A percentile compares a stretch with the other conserved stretches of the same genome.
Evolutionary conservation across 441 rosid species (phyloP).

Genomic region (Cnidoscolus chayamansa): DNA sequence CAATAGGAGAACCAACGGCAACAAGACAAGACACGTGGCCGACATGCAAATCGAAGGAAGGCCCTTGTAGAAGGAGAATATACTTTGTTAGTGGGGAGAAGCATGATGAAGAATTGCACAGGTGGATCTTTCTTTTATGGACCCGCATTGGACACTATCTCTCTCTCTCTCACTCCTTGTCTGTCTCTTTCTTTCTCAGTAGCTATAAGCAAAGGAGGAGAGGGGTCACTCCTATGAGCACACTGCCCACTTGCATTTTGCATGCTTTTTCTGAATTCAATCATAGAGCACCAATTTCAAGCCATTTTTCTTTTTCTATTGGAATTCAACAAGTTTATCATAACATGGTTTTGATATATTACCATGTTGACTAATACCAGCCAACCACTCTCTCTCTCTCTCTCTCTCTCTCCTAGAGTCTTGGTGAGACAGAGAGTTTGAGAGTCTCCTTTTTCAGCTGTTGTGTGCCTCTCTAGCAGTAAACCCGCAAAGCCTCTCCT

Average conservation of each 20-base stretch:
- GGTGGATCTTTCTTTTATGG: too few relatives aligned
- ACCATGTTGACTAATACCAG: constrained; percentile 48
- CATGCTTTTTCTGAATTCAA: constrained; percentile 39
- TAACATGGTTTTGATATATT: constrained; percentile 26
- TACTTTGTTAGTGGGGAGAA: constrained; percentile 48
- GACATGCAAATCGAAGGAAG: constrained; percentile 49
- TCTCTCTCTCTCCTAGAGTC: constrained; percentile 3
- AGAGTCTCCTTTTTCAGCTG: constrained; percentile 5
- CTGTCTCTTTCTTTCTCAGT: too few relatives aligned
- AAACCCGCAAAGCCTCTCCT: constrained; percentile 17
- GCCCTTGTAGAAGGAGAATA: constrained; percentile 33
- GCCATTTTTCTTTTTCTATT: neutral
- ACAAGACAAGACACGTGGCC: constrained; percentile 52
- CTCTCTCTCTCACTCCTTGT: too few relatives aligned
- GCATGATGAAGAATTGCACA: constrained; percentile 33
- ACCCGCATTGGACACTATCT: too few relatives aligned
- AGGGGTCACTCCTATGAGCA: neutral
- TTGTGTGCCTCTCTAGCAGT: constrained; percentile 9
- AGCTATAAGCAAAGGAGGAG: too few relatives aligned
- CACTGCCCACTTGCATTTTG: constrained; percentile 30
- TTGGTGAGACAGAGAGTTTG: neutral
- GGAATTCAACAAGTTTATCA: constrained; percentile 32
- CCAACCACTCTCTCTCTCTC: constrained; percentile 21
- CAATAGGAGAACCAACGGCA: constrained; percentile 33
- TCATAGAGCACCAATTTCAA: constrained; percentile 15